Conservation (phyloP, 2,329 filamentous ascomycete species). For the Ophiostoma piceae region DNA sequence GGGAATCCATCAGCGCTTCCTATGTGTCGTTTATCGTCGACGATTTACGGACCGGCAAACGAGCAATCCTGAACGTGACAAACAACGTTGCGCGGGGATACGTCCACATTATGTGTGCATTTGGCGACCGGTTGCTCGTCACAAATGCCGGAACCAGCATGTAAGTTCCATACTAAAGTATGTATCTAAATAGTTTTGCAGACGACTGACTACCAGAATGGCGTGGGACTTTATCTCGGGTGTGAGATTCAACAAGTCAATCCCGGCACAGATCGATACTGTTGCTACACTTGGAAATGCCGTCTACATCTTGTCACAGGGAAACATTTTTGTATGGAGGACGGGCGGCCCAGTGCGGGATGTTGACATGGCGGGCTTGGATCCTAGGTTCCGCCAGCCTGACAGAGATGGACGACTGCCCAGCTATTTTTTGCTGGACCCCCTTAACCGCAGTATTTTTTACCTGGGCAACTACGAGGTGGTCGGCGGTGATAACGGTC, state of each 20-base stretch:
- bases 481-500: constrained; percentile 8
- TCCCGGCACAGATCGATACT: constrained; percentile 23
- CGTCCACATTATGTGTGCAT: constrained; percentile 9
- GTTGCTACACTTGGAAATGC: constrained; percentile 24
- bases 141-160: constrained; percentile 18
- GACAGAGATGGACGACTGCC: constrained; percentile 25
- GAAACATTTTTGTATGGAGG: constrained; percentile 23
- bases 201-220: not conserved
- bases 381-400: constrained; percentile 21
- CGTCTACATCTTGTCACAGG: constrained; percentile 22
- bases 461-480: constrained; percentile 24
- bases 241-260: constrained; percentile 15
- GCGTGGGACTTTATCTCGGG: constrained; percentile 25
- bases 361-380: constrained; percentile 21
- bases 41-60: constrained; percentile 22
- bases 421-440: constrained; percentile 25
- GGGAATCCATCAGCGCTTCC: constrained; percentile 19
- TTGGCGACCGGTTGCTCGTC: constrained; percentile 25
- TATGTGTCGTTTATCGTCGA: constrained; percentile 25
- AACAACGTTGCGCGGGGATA: constrained; percentile 21
- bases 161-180: not conserved
- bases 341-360: constrained; percentile 21
- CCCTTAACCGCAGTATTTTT: constrained; percentile 21
- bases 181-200: not conserved
- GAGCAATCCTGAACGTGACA: constrained; percentile 1